Percentiles rank a stretch among this genome's conserved stretches.
Evolutionary conservation across 345 rosid genomes (phyloP).

Genomic region (Theobroma cacao): DNA sequence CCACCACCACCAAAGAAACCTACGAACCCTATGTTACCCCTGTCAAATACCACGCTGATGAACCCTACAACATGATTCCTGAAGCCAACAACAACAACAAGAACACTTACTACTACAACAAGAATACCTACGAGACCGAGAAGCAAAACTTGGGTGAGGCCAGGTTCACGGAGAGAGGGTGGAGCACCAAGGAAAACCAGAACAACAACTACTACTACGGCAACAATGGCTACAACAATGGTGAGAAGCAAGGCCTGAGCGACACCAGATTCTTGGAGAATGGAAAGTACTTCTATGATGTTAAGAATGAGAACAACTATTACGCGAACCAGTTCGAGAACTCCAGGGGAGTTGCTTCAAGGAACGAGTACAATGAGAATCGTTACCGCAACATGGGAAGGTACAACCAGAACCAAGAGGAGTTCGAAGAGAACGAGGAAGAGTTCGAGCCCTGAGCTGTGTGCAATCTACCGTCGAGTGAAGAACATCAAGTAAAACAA

Average conservation of each 20-base stretch:
- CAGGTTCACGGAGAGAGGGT: slow-evolving; percentile 21
- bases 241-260: slow-evolving; percentile 42
- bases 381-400: slow-evolving; percentile 15
- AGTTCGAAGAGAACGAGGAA: slow-evolving; percentile 15
- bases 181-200: slow-evolving; percentile 19
- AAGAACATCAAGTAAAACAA: not conserved
- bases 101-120: slow-evolving; percentile 18
- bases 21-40: slow-evolving; percentile 24
- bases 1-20: not conserved
- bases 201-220: slow-evolving; percentile 22
- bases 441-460: slow-evolving; percentile 15
- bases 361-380: slow-evolving; percentile 34
- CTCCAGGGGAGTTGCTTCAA: slow-evolving; percentile 1
- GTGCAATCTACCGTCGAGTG: not conserved
- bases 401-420: slow-evolving; percentile 14
- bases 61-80: slow-evolving; percentile 26
- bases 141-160: slow-evolving; percentile 16
- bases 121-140: slow-evolving; percentile 19
- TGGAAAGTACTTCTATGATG: slow-evolving; percentile 32
- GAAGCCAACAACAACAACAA: slow-evolving; percentile 5
- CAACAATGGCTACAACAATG: slow-evolving; percentile 19
- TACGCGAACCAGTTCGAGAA: slow-evolving; percentile 15
- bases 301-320: not conserved
- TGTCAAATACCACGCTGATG: slow-evolving; percentile 18
- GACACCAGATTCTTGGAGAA: slow-evolving; percentile 47